Evolutionary conservation across 2,329 filamentous ascomycete genomes (phyloP), one percentile per base, ranked within the genome.

Genomic region (Penicillium hesseltinei): DNA sequence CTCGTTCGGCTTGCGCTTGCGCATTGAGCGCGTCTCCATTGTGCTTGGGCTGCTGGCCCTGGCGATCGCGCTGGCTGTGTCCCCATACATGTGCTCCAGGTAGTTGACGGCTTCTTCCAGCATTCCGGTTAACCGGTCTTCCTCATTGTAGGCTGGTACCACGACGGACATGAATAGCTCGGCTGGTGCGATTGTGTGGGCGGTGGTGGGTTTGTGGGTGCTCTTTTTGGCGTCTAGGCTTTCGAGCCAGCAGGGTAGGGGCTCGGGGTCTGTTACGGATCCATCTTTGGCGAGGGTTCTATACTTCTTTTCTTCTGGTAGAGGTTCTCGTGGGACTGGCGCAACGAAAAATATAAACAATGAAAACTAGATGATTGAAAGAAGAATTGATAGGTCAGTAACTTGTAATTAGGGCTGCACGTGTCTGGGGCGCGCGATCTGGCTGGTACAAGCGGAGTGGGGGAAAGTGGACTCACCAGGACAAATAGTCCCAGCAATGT

Each of bases 71-170:
- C 36, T 69, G 17, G 75, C 66, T 3, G 77, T 77, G 4, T 47
- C 21, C 13, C 90, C 90, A 70, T 95, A 93, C 62, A 88, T 83
- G 49, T 81, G 78, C 73, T 96, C 89, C 10, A 99, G 82, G 72
- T 92, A 96, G 49, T 86, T 86, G 27, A 97, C 88, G 1, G 94
- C 92, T 75, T 99, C 94, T 69, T 95, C 88, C 13, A 99, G 81
- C 77, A 96, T 96, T 11, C 88, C 88, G 13, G 86, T 82, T 46
- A 99, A 82, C 31, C 94, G 87, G 57, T 89, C 82, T 72, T 93
- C 88, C 71, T 99, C 94, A 66, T 99, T 99, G 82, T 92, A 99
- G 10, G 94, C 94, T 0, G 94, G 94, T 43, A 99, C 88, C 0
- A 99, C 91, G 8, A 97, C 87, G 53, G 90, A 94, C 80, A 99